Evolutionary conservation across 2,329 filamentous ascomycete species (phyloP).

Genomic region (Fusarium pilosicola): DNA sequence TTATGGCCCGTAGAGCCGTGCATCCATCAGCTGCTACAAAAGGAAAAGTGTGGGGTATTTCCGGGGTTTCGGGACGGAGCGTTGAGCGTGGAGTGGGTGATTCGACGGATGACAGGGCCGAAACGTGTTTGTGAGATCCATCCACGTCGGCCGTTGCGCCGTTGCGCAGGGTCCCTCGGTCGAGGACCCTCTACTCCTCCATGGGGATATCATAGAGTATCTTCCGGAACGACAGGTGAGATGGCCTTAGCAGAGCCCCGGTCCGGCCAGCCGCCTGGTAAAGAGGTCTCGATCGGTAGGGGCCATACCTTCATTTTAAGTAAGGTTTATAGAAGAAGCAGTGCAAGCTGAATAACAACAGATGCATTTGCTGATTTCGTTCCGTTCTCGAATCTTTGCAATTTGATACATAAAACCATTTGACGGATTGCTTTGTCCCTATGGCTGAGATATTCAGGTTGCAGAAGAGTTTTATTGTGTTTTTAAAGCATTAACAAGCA

Average conservation of each 20-base stretch:
- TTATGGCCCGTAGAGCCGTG: conserved; percentile 39
- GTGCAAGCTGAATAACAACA: conserved; percentile 24
- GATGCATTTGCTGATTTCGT: neutral
- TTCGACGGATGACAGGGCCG: conserved; percentile 44
- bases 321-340: conserved; percentile 31
- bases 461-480: neutral
- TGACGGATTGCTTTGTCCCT: conserved; percentile 9
- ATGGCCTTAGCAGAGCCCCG: conserved; percentile 34
- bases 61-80: conserved; percentile 45
- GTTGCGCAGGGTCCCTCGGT: conserved; percentile 10
- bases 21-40: conserved; percentile 29
- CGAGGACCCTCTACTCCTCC: conserved; percentile 17
- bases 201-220: conserved; percentile 21
- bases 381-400: conserved; percentile 5
- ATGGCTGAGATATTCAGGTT: conserved; percentile 14
- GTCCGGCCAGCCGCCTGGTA: conserved; percentile 39
- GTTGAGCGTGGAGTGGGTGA: conserved; percentile 27
- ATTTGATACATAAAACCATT: conserved; percentile 3
- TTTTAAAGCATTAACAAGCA: conserved; percentile 15
- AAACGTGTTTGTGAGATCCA: conserved; percentile 39
- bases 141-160: conserved; percentile 18
- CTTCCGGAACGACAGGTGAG: conserved; percentile 23
- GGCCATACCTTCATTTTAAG: conserved; percentile 8
- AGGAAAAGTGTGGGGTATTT: conserved; percentile 37
- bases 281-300: conserved; percentile 17